These are phyloP conservation scores for Fusarium hainanense DNA, from an alignment of 2,329 filamentous ascomycete genomes.

Conservation along the genomic window DNA sequence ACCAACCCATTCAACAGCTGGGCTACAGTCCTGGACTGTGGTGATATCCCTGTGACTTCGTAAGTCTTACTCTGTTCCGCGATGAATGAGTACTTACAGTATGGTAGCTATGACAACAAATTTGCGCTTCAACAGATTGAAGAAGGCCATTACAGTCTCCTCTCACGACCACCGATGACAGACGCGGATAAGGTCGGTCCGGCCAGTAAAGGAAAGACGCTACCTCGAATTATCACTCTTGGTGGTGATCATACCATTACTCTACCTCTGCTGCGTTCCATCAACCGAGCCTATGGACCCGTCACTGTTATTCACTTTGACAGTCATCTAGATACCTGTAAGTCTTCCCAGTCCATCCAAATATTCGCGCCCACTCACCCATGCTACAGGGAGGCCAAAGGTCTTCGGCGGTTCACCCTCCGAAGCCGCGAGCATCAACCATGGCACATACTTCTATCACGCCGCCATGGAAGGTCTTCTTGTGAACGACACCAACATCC, in stretches of 20 bases:
- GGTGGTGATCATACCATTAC: slow-evolving; percentile 73
- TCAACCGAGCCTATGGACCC: slow-evolving; percentile 70
- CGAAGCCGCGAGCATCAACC: slow-evolving; percentile 81
- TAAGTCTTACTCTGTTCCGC: slow-evolving; percentile 53
- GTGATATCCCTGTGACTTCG: slow-evolving; percentile 87
- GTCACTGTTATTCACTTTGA: slow-evolving; percentile 72
- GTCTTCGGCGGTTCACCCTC: slow-evolving; percentile 86
- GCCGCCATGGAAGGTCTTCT: slow-evolving; percentile 81
- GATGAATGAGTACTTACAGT: not conserved
- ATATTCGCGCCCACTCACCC: too few species aligned
- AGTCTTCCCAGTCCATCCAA: too few species aligned
- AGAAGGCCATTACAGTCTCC: slow-evolving; percentile 80
- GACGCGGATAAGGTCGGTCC: slow-evolving; percentile 74
- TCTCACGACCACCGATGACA: slow-evolving; percentile 77
- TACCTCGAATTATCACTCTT: slow-evolving; percentile 84
- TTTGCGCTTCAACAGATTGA: slow-evolving; percentile 88
- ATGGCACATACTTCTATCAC: slow-evolving; percentile 91
- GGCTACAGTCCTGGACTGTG: slow-evolving; percentile 83
- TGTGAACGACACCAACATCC: slow-evolving; percentile 85
- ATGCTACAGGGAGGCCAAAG: slow-evolving; percentile 74
- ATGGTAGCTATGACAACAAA: slow-evolving; percentile 78
- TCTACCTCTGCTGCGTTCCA: slow-evolving; percentile 67
- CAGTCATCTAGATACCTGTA: slow-evolving; percentile 74
- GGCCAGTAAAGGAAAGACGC: slow-evolving; percentile 77
- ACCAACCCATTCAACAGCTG: slow-evolving; percentile 86